A percentile compares a stretch with the other conserved stretches of the same genome.
These are phyloP conservation scores for Cornus controversa DNA, from an alignment of 148 eudicot species.

Conservation along the genomic window DNA sequence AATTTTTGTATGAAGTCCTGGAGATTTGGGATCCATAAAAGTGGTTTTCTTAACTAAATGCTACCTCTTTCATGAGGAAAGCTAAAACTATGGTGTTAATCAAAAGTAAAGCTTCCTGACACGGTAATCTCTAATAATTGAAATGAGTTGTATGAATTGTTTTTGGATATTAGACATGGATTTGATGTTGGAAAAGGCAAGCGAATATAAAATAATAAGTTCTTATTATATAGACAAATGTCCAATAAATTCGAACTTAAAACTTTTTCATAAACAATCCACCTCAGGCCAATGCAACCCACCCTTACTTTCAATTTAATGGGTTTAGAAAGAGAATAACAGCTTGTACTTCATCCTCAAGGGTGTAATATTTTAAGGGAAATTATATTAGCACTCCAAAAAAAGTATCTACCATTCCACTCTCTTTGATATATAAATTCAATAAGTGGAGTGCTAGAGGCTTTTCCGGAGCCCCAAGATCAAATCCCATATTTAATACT, in stretches of 20 bases:
- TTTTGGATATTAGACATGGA: neutral
- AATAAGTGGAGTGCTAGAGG: too few relatives aligned
- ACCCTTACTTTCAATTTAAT: neutral
- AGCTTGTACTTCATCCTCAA: too few relatives aligned
- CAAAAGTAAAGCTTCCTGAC: neutral
- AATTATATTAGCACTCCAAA: too few relatives aligned
- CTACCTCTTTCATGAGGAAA: neutral
- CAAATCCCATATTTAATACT: neutral
- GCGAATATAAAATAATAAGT: neutral
- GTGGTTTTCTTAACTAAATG: neutral
- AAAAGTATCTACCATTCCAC: too few relatives aligned
- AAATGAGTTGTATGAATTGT: neutral
- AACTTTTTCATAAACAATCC: slow-evolving; percentile 1
- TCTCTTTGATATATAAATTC: too few relatives aligned
- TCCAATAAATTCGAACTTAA: neutral
- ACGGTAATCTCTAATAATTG: neutral
- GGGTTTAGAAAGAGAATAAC: too few relatives aligned
- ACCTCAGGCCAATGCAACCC: neutral
- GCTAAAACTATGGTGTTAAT: neutral
- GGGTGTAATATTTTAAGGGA: too few relatives aligned
- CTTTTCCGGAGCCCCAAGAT: too few relatives aligned
- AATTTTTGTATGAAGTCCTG: neutral
- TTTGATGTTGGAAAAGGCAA: neutral
- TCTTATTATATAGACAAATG: neutral
- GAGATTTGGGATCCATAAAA: neutral